Evolutionary conservation across 306 rosid species (phyloP).

Genomic region (Dalbergia oliveri): DNA sequence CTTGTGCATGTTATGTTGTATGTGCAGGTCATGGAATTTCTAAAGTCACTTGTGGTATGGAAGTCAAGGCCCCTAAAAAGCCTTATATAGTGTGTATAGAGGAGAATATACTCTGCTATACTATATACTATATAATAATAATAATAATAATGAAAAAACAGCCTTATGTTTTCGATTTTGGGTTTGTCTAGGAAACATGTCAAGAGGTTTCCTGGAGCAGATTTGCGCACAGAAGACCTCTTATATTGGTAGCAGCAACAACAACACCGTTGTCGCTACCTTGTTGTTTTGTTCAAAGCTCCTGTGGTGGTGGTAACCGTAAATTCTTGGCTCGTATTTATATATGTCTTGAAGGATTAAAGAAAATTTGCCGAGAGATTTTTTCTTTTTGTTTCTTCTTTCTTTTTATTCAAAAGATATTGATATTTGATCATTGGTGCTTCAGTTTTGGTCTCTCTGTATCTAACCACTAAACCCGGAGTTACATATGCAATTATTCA

Average conservation of each 20-base stretch:
- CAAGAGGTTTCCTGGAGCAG: slow-evolving; percentile 57
- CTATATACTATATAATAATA: slow-evolving; percentile 37
- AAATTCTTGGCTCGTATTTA: slow-evolving; percentile 56
- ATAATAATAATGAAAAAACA: slow-evolving; percentile 36
- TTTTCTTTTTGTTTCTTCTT: slow-evolving; percentile 1
- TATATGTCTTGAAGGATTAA: slow-evolving; percentile 29
- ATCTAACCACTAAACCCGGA: slow-evolving; percentile 11
- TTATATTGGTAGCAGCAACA: slow-evolving; percentile 19
- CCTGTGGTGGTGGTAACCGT: slow-evolving; percentile 56
- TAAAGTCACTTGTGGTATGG: slow-evolving; percentile 79
- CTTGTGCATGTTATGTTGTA: neutral
- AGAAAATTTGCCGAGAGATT: slow-evolving; percentile 34
- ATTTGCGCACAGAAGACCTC: slow-evolving; percentile 52
- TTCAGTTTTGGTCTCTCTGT: slow-evolving; percentile 46
- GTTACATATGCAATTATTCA: slow-evolving; percentile 35
- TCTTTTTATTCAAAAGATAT: slow-evolving; percentile 18
- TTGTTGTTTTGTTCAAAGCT: slow-evolving; percentile 55
- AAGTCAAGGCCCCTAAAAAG: slow-evolving; percentile 68
- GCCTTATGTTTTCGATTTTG: slow-evolving; percentile 40
- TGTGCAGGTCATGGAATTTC: slow-evolving; percentile 92
- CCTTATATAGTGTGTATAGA: slow-evolving; percentile 52
- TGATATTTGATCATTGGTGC: slow-evolving; percentile 33
- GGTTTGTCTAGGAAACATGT: slow-evolving; percentile 46
- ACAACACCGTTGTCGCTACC: slow-evolving; percentile 43
- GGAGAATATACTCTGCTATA: slow-evolving; percentile 55